Percentiles rank a stretch among this genome's conserved stretches.
Evolutionary conservation across 1,139 yeast species (phyloP).

Genomic region (Yamadazyma conglobata): DNA sequence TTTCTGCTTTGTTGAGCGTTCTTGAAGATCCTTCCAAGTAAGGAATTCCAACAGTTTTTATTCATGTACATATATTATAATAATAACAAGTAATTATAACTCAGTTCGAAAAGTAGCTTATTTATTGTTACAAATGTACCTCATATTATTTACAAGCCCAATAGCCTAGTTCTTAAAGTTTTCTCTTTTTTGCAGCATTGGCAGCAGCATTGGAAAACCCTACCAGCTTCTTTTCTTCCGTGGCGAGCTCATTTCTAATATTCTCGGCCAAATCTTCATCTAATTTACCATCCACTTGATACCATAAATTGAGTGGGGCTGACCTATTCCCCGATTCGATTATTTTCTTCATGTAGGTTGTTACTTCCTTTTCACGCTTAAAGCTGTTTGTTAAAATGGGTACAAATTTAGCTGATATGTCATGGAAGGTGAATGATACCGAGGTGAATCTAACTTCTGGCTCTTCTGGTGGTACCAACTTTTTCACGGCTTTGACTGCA

Average conservation of each 20-base stretch:
- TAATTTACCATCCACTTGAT: conserved; percentile 75
- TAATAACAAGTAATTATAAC: too few relatives aligned
- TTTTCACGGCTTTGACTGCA: conserved; percentile 22
- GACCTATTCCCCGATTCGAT: conserved; percentile 60
- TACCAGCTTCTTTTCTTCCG: conserved; percentile 43
- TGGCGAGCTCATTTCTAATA: conserved; percentile 35
- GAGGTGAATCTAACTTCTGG: conserved; percentile 53
- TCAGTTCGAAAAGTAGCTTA: too few relatives aligned
- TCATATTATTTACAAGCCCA: too few relatives aligned
- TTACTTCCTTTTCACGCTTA: conserved; percentile 52
- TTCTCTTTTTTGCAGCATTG: conserved; percentile 28
- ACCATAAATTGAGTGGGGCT: conserved; percentile 71
- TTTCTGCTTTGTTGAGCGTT: conserved; percentile 15
- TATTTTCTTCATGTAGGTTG: conserved; percentile 57
- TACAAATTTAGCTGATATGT: conserved; percentile 62
- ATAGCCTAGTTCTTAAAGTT: conserved; percentile 16
- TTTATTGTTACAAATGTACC: too few relatives aligned
- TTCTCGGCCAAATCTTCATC: conserved; percentile 58
- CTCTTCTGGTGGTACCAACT: conserved; percentile 28
- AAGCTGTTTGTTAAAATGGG: conserved; percentile 74
- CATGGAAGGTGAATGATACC: conserved; percentile 59
- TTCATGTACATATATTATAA: conserved; percentile 8
- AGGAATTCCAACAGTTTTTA: conserved; percentile 1
- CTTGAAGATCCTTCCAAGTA: conserved; percentile 10
- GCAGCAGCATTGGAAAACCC: conserved; percentile 21